phyloP scores from a whole-genome alignment of 768 basidiomycete genomes.

The Auriscalpium vulgare region DNA sequence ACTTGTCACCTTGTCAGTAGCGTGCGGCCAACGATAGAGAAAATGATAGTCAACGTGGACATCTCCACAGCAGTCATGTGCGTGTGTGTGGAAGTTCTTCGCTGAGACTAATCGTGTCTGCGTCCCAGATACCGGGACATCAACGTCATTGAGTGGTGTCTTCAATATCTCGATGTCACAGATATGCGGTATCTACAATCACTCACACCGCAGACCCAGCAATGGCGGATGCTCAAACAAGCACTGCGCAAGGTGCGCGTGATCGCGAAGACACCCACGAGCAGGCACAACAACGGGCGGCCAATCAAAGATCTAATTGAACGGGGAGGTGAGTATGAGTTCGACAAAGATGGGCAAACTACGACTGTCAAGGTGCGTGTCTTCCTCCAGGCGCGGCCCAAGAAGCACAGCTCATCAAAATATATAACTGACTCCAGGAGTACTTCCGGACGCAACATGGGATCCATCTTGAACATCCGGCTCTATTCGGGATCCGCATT shows the following conservation, averaged over 20 bases:
- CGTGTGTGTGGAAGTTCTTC: not conserved
- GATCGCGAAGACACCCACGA: not conserved
- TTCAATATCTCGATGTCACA: not conserved
- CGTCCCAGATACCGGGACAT: not conserved
- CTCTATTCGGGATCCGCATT: not conserved
- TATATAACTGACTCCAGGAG: not conserved
- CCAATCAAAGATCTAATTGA: not conserved
- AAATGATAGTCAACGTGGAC: not conserved
- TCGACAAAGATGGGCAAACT: not conserved
- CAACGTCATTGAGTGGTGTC: not conserved
- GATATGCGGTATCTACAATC: not conserved
- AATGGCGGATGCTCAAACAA: not conserved
- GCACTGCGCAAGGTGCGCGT: not conserved
- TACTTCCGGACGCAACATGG: not conserved
- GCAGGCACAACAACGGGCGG: not conserved
- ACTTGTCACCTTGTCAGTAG: not conserved
- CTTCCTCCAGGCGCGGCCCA: not conserved
- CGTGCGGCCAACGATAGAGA: not conserved
- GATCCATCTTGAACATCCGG: not conserved
- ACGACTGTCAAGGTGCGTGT: not conserved
- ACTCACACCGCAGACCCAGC: not conserved
- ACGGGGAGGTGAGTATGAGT: not conserved
- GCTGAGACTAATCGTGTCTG: not conserved
- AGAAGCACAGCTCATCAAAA: not conserved
- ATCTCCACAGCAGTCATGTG: not conserved